These are phyloP conservation scores for Solanum rostratum DNA, from an alignment of 257 asterid genomes.

Conservation along the genomic window DNA sequence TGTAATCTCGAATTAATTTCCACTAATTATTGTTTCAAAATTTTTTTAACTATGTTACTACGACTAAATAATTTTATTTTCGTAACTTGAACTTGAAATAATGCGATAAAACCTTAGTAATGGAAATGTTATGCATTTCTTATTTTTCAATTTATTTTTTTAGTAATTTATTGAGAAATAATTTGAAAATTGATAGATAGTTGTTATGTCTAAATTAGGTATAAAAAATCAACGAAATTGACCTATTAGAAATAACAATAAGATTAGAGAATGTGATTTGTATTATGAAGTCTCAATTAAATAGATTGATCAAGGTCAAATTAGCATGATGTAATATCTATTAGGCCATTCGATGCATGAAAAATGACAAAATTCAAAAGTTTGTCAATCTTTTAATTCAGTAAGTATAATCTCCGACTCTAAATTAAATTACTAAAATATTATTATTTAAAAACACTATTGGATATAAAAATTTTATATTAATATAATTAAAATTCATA, in stretches of 20 bases:
- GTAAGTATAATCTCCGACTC: neutral
- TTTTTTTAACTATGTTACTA: neutral
- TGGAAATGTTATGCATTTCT: too few species aligned
- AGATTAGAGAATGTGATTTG: neutral
- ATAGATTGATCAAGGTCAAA: neutral
- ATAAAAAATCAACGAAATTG: neutral
- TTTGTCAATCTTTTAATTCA: too few species aligned
- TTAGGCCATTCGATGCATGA: neutral
- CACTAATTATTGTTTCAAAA: neutral
- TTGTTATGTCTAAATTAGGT: too few species aligned
- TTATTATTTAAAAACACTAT: too few species aligned
- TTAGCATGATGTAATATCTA: neutral
- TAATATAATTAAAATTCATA: neutral
- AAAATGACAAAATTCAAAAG: too few species aligned
- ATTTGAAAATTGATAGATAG: too few species aligned
- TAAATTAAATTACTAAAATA: neutral
- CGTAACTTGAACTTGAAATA: neutral
- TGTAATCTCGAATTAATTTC: neutral
- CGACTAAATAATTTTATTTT: neutral
- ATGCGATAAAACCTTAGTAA: too few species aligned
- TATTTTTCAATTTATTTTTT: too few species aligned
- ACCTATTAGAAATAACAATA: neutral
- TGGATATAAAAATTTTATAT: too few species aligned
- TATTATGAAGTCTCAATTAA: neutral
- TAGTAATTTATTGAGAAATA: too few species aligned